These are phyloP conservation scores for Colletotrichum coccodes DNA, from an alignment of 2,329 filamentous ascomycete genomes.

Conservation along the genomic window DNA sequence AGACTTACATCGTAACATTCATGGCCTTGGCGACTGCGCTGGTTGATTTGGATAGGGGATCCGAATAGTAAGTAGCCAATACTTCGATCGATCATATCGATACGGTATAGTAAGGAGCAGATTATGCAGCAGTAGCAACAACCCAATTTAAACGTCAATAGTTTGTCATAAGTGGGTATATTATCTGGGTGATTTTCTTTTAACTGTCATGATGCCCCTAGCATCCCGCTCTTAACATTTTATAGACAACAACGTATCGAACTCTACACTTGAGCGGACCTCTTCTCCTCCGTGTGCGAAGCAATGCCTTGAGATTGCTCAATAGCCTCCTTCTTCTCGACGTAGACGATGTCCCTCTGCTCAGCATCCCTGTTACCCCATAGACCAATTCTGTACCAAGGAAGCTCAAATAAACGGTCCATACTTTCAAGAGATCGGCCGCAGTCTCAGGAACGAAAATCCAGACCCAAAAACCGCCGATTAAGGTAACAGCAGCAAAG, in stretches of 20 bases:
- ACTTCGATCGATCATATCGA: too few relatives aligned
- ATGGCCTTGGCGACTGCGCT: too few relatives aligned
- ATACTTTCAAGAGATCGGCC: constrained; percentile 75
- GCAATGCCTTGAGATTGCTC: constrained; percentile 43
- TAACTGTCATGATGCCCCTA: not conserved
- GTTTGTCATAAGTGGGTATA: constrained; percentile 31
- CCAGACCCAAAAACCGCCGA: constrained; percentile 77
- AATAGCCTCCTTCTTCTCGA: constrained; percentile 55
- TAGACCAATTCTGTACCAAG: constrained; percentile 79
- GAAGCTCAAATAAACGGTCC: constrained; percentile 76
- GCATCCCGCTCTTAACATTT: not conserved
- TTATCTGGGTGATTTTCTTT: constrained; percentile 28
- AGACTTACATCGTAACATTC: too few relatives aligned
- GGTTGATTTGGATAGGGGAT: too few relatives aligned
- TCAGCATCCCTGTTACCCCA: constrained; percentile 64
- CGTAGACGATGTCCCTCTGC: constrained; percentile 50
- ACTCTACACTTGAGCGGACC: constrained; percentile 20
- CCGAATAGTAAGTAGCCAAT: too few relatives aligned
- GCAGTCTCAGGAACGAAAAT: constrained; percentile 78
- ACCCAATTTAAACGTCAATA: too few relatives aligned
- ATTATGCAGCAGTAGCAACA: too few relatives aligned
- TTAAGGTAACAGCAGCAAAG: constrained; percentile 74
- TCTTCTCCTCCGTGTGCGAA: constrained; percentile 49
- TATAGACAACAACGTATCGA: too few relatives aligned
- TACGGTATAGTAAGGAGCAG: too few relatives aligned